phyloP scores from a whole-genome alignment of 2,329 filamentous ascomycete species.

The Fusarium tanahbumbuense region DNA sequence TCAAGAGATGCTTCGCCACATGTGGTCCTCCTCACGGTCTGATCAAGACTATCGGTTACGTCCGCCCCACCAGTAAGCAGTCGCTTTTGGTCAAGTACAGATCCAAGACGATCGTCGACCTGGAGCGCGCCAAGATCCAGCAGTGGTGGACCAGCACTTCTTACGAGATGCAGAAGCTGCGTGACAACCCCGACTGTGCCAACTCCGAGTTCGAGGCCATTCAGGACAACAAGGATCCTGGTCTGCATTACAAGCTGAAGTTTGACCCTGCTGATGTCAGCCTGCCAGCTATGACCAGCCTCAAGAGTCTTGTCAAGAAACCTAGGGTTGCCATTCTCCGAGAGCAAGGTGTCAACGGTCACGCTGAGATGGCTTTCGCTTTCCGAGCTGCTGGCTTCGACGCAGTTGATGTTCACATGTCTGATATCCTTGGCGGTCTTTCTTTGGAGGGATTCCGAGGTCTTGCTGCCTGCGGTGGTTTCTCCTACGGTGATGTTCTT shows the following conservation, averaged over 20 bases:
- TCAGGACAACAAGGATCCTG: constrained; percentile 79
- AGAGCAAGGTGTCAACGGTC: constrained; percentile 94
- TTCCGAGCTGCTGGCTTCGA: constrained; percentile 93
- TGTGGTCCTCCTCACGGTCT: constrained; percentile 85
- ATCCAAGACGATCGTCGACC: constrained; percentile 73
- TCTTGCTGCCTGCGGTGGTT: constrained; percentile 94
- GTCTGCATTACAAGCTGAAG: constrained; percentile 84
- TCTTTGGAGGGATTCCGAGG: constrained; percentile 87
- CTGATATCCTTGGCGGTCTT: constrained; percentile 83
- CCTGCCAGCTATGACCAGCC: constrained; percentile 66
- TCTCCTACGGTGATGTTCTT: constrained; percentile 85
- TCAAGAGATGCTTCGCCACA: constrained; percentile 90
- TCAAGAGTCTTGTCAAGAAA: constrained; percentile 64
- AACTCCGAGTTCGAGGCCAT: constrained; percentile 85
- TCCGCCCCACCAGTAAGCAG: constrained; percentile 77
- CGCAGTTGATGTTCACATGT: constrained; percentile 96
- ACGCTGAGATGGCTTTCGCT: constrained; percentile 98
- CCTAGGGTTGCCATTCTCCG: constrained; percentile 88
- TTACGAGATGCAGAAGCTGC: constrained; percentile 87
- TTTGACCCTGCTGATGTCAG: constrained; percentile 84
- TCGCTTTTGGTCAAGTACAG: constrained; percentile 80
- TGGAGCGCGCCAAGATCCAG: constrained; percentile 79
- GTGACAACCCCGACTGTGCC: constrained; percentile 89
- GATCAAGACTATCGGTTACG: constrained; percentile 84
- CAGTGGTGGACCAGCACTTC: constrained; percentile 91